These are phyloP conservation scores for Euphrasia arctica DNA, from an alignment of 305 asterid genomes.

Conservation along the genomic window DNA sequence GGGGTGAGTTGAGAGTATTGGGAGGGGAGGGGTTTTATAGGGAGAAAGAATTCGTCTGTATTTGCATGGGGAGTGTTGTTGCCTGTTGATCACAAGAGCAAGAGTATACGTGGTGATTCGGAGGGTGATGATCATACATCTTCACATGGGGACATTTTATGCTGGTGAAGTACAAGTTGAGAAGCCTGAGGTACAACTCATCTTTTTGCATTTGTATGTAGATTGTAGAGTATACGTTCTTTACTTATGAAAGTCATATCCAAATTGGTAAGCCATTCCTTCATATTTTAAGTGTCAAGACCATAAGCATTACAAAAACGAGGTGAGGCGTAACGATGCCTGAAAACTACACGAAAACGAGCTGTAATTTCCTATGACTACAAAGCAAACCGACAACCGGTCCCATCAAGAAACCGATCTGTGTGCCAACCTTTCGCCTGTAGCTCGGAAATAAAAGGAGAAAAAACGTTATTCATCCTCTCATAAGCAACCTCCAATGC, in stretches of 20 bases:
- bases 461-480: conserved; percentile 56
- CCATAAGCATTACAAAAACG: too few relatives aligned
- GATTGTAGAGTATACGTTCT: too few relatives aligned
- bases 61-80: conserved; percentile 38
- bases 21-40: not conserved
- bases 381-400: conserved; percentile 66
- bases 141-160: not conserved
- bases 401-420: conserved; percentile 92
- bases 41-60: conserved; percentile 22
- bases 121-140: not conserved
- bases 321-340: not conserved
- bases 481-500: conserved; percentile 57
- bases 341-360: not conserved
- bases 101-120: not conserved
- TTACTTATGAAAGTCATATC: not conserved
- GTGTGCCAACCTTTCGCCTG: conserved; percentile 95
- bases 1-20: not conserved
- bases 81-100: not conserved
- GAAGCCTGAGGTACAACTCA: not conserved
- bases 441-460: conserved; percentile 60
- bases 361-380: conserved; percentile 21
- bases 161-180: not conserved
- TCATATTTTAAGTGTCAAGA: too few relatives aligned
- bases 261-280: too few relatives aligned
- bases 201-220: too few relatives aligned